Evolutionary conservation across 108 stramenopile genomes (phyloP).

Genomic region (Cyclotella baltica): DNA sequence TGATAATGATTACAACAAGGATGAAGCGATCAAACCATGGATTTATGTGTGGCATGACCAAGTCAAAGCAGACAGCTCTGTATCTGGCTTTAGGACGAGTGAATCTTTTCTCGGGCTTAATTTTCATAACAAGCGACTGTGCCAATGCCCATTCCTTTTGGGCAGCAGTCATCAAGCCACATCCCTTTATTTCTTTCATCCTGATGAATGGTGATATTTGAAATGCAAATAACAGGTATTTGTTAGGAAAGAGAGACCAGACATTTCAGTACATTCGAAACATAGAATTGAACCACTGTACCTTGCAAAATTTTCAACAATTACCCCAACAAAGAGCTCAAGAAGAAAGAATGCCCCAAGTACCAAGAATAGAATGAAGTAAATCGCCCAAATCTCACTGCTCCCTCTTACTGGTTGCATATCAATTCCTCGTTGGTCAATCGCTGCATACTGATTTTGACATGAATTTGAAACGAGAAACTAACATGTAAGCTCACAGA

Average conservation of each 20-base stretch:
- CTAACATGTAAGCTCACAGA: neutral
- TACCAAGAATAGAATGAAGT: constrained; percentile 67
- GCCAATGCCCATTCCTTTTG: constrained; percentile 68
- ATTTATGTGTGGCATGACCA: constrained; percentile 44
- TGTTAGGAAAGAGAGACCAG: no score
- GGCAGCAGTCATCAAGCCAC: constrained; percentile 58
- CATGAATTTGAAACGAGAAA: neutral
- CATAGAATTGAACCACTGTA: no score
- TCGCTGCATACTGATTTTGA: constrained; percentile 38
- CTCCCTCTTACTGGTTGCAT: constrained; percentile 56
- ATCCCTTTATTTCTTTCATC: constrained; percentile 49
- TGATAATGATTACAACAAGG: constrained; percentile 58
- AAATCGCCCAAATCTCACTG: constrained; percentile 41
- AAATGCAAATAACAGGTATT: neutral
- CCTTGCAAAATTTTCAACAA: constrained; percentile 72
- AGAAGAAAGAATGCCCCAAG: constrained; percentile 75
- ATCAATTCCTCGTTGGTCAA: constrained; percentile 58
- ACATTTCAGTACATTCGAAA: no score
- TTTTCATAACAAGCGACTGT: constrained; percentile 61
- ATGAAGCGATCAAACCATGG: constrained; percentile 58
- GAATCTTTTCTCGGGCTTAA: constrained; percentile 49
- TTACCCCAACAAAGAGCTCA: constrained; percentile 81
- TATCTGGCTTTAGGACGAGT: constrained; percentile 25
- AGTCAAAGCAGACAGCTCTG: constrained; percentile 50
- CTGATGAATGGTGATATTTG: neutral